Evolutionary conservation across 2,329 filamentous ascomycete genomes (phyloP).

Genomic region (Apiospora pterosperma): DNA sequence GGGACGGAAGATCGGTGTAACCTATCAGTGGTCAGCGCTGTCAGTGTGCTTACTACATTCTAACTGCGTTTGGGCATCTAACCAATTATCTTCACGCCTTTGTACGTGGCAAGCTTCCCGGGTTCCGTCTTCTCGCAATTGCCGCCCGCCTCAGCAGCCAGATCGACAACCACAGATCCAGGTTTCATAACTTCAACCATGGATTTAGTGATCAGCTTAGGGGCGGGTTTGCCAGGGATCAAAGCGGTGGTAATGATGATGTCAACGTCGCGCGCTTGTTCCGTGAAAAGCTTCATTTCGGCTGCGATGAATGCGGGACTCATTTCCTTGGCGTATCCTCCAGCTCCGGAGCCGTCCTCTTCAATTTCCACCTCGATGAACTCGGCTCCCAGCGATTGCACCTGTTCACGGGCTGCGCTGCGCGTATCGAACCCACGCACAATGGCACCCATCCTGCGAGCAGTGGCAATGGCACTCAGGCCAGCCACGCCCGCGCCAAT

Average conservation of each 20-base stretch:
- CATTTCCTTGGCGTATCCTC: conserved; percentile 92
- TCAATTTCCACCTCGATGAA: conserved; percentile 84
- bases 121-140: conserved; percentile 82
- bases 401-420: conserved; percentile 81
- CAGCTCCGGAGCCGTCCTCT: conserved; percentile 80
- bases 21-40: conserved; percentile 38
- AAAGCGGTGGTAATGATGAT: conserved; percentile 92
- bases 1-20: conserved; percentile 84
- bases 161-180: conserved; percentile 82
- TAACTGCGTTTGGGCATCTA: conserved; percentile 20
- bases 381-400: conserved; percentile 85
- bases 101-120: conserved; percentile 66
- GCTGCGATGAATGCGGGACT: conserved; percentile 90
- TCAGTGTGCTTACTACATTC: neutral
- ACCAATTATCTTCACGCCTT: conserved; percentile 84
- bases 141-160: conserved; percentile 83
- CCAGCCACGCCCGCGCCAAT: conserved; percentile 90
- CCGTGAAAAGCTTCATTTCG: conserved; percentile 88
- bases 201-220: conserved; percentile 76
- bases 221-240: conserved; percentile 80
- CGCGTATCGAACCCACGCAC: conserved; percentile 91
- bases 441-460: conserved; percentile 81
- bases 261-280: conserved; percentile 83
- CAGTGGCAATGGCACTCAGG: conserved; percentile 82
- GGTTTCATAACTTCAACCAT: conserved; percentile 86